Base-by-base conservation (phyloP, 2,329 filamentous ascomycete species). In the Parascedosporium putredinis region DNA sequence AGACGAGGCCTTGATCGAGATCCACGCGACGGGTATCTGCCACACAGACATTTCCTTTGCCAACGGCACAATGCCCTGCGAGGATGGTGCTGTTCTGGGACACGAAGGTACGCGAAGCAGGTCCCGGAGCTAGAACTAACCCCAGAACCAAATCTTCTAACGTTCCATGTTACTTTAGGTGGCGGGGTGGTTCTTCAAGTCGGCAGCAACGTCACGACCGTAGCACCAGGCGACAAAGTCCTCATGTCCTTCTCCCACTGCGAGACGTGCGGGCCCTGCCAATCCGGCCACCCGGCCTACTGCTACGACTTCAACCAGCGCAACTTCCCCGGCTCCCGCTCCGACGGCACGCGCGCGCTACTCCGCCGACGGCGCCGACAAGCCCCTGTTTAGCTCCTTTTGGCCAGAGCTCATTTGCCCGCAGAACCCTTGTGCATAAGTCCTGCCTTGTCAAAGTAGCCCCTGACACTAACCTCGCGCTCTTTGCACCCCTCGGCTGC, bases 171-270 rank as follows among this genome's bases (percentile, higher is more conserved):
- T n/a, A n/a, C n/a, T n/a, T 25, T 23, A 65, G 63, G 60, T 3
- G 63, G 72, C 1, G 75, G 75, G 5, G 70, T 74, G 50, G 73
- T 79, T 2, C 55, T 60, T 4, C 22, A 54, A 4, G 27, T 53
- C 3, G 75, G 75, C 7, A 70, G 72, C 47, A 63, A 67, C 50
- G 69, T 64, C 9, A 67, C 70, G 4, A 66, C 73, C 47, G 66
- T 77, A 12, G 66, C 71, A 20, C 60, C 75, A 3, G 74, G 75
- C 5, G 75, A 79, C 57, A 72, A 75, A 44, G 73, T 78, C 24
- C 74, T 79, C n/a, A 73, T 67, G 9, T 65, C 64, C 12, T 67
- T 65, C 51, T 60, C 62, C 4, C 60, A 63, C 55, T 67, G 64
- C 54, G 58, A 53, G 3, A 53, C 55, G 2, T 79, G 75, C 59